Conservation (phyloP, 768 basidiomycete genomes). For the Boletus tomentosulus region DNA sequence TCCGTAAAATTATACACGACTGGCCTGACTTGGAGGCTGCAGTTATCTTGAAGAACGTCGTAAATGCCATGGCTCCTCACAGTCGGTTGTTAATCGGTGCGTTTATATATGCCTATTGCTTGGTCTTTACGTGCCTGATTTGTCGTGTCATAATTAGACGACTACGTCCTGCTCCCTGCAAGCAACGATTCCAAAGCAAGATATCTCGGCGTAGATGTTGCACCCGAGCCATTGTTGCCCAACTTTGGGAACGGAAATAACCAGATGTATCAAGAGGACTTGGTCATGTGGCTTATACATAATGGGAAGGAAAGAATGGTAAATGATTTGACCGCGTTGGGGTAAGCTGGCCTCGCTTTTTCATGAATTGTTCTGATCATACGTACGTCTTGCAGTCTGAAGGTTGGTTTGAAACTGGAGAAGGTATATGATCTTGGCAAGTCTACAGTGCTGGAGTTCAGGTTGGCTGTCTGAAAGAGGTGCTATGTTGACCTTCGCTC, state of each 20-base stretch:
- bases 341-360: slow-evolving; percentile 8
- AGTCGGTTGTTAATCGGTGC: slow-evolving; percentile 33
- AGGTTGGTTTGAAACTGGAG: slow-evolving; percentile 19
- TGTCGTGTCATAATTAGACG: slow-evolving; percentile 10
- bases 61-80: slow-evolving; percentile 24
- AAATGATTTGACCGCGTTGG: slow-evolving; percentile 36
- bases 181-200: slow-evolving; percentile 4
- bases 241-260: slow-evolving; percentile 44
- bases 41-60: slow-evolving; percentile 29
- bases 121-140: neutral
- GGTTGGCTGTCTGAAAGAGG: slow-evolving; percentile 8
- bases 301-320: slow-evolving; percentile 44
- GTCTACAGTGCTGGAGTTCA: slow-evolving; percentile 25
- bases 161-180: slow-evolving; percentile 18
- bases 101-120: neutral
- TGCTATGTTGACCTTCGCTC: no score
- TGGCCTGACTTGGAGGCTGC: slow-evolving; percentile 35
- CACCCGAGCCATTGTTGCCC: slow-evolving; percentile 34
- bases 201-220: slow-evolving; percentile 21
- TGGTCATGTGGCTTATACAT: slow-evolving; percentile 42
- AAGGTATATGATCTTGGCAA: slow-evolving; percentile 28
- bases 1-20: slow-evolving; percentile 19
- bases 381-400: slow-evolving; percentile 8
- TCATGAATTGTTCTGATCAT: no score
- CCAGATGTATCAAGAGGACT: slow-evolving; percentile 40